These are phyloP conservation scores for Syzygium oleosum DNA, from an alignment of 345 rosid genomes.

Conservation along the genomic window DNA sequence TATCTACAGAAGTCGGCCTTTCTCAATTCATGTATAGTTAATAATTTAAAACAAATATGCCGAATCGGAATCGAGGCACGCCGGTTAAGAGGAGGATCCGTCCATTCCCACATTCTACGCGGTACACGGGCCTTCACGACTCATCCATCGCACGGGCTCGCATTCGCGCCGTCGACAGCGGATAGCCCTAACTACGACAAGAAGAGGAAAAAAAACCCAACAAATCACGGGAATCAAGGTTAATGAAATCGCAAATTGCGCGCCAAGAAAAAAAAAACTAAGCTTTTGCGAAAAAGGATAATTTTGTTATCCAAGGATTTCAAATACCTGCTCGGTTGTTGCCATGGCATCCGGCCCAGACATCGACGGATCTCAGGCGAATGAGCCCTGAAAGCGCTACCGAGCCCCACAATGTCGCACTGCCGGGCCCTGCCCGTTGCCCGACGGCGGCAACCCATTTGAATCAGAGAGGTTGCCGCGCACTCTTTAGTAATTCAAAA, in stretches of 20 bases:
- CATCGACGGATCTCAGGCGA: not conserved
- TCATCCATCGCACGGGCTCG: too few species aligned
- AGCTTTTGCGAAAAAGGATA: not conserved
- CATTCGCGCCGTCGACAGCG: too few species aligned
- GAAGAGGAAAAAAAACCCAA: fast-evolving
- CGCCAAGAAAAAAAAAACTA: fast-evolving
- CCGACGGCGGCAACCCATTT: not conserved
- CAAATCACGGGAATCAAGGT: too few species aligned
- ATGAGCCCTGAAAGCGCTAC: not conserved
- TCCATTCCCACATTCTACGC: not conserved
- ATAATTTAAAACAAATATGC: not conserved
- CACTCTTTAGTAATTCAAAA: too few species aligned
- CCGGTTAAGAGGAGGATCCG: too few species aligned
- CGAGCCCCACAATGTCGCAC: not conserved
- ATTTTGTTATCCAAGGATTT: too few species aligned
- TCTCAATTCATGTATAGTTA: not conserved
- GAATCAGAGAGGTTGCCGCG: not conserved
- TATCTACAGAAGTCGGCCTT: not conserved
- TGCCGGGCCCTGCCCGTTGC: not conserved
- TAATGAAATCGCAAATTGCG: not conserved
- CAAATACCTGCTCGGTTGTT: not conserved
- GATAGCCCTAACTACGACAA: fast-evolving
- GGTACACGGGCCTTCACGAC: fast-evolving
- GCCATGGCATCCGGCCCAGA: not conserved
- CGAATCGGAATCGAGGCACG: too few species aligned